Evolutionary conservation across 148 eudicot species (phyloP).

Genomic region (Nepenthes gracilis): DNA sequence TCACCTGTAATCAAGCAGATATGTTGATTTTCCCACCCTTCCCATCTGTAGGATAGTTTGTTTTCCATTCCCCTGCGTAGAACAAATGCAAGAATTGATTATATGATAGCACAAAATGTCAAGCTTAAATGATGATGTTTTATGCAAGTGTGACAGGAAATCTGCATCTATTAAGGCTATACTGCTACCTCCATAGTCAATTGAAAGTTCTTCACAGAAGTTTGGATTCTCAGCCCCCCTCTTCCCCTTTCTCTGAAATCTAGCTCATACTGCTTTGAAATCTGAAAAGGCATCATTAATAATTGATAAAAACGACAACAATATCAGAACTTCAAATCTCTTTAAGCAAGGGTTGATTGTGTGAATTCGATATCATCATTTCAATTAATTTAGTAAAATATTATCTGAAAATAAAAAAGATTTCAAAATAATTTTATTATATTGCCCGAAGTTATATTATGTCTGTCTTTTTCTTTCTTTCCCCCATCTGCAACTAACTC

Average conservation of each 20-base stretch:
- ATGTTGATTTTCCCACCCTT: conserved; percentile 55
- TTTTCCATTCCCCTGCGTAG: conserved; percentile 44
- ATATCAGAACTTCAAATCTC: too few relatives aligned
- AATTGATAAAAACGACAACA: background rate
- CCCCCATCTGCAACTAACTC: too few relatives aligned
- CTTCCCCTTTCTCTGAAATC: conserved; percentile 81
- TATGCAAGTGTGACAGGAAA: background rate
- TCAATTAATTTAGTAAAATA: too few relatives aligned
- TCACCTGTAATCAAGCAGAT: conserved; percentile 84
- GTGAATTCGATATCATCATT: too few relatives aligned
- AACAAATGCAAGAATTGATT: conserved; percentile 1
- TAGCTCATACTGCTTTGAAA: conserved; percentile 67
- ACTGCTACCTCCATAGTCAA: conserved; percentile 60
- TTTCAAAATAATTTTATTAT: too few relatives aligned
- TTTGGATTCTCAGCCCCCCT: conserved; percentile 58
- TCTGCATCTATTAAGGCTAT: background rate
- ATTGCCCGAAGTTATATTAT: too few relatives aligned
- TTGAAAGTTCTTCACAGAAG: conserved; percentile 89
- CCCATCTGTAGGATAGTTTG: conserved; percentile 82
- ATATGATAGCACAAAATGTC: background rate
- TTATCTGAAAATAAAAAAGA: too few relatives aligned
- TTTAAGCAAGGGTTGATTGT: too few relatives aligned
- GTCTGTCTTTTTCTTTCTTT: too few relatives aligned
- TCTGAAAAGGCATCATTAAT: conserved; percentile 22
- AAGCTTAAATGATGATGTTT: background rate